Percentiles rank a stretch among this genome's conserved stretches.
phyloP scores from a whole-genome alignment of 2,329 filamentous ascomycete species.

The Botryotinia globosa region DNA sequence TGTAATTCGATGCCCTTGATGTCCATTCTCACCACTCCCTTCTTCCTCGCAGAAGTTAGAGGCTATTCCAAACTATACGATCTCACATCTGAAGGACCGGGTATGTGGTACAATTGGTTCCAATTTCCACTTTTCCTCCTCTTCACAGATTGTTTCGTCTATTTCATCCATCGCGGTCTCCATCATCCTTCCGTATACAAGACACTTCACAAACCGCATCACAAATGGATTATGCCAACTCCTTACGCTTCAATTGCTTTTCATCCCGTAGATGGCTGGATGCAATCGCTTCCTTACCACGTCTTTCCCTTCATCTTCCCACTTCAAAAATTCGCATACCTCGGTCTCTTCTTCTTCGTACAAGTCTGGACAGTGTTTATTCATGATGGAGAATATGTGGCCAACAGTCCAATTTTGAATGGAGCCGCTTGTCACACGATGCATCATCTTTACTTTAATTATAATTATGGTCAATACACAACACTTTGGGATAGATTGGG shows the following conservation, averaged over 20 bases:
- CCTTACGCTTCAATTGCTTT: slow-evolving; percentile 92
- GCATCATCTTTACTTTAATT: slow-evolving; percentile 85
- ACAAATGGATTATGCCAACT: slow-evolving; percentile 99
- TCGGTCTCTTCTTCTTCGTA: slow-evolving; percentile 84
- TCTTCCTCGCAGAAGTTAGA: slow-evolving; percentile 79
- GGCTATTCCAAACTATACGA: slow-evolving; percentile 89
- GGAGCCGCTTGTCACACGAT: slow-evolving; percentile 91
- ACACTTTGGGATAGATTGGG: slow-evolving; percentile 88
- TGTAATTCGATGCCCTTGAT: slow-evolving; percentile 75
- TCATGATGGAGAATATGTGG: slow-evolving; percentile 90
- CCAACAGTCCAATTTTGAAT: slow-evolving; percentile 88
- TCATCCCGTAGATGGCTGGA: slow-evolving; percentile 88
- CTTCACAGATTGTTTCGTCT: slow-evolving; percentile 88
- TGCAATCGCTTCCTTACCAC: slow-evolving; percentile 88
- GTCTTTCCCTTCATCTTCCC: slow-evolving; percentile 91
- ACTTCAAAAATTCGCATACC: slow-evolving; percentile 84
- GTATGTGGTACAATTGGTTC: slow-evolving; percentile 70
- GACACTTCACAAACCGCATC: slow-evolving; percentile 89
- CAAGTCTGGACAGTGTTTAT: slow-evolving; percentile 98
- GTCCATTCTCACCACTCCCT: slow-evolving; percentile 74
- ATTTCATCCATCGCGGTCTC: slow-evolving; percentile 84
- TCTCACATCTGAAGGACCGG: slow-evolving; percentile 69
- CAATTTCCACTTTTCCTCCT: slow-evolving; percentile 86
- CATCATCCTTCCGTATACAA: slow-evolving; percentile 84
- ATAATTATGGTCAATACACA: slow-evolving; percentile 94